Percentiles rank a stretch among this genome's conserved stretches.
Conservation (phyloP, 1,139 yeast genomes). For the Sugiyamaella xylanicola region DNA sequence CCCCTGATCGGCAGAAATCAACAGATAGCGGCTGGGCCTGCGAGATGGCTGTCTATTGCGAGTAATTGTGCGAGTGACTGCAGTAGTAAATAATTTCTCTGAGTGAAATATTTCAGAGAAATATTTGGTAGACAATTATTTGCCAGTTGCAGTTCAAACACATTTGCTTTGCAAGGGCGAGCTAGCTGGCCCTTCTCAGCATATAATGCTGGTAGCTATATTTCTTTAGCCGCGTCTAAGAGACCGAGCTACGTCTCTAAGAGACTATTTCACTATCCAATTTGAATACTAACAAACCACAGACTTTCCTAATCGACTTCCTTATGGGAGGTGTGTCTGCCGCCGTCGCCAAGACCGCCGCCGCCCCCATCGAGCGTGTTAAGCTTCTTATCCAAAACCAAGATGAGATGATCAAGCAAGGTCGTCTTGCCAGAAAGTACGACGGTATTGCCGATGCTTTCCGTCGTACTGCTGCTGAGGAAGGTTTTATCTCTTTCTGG, state of each 20-base stretch:
- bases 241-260: too few species aligned
- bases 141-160: too few species aligned
- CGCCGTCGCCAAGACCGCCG: conserved; percentile 82
- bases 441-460: conserved; percentile 71
- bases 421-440: conserved; percentile 67
- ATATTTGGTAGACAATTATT: too few species aligned
- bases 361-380: conserved; percentile 84
- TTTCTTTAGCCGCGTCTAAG: too few species aligned
- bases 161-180: too few species aligned
- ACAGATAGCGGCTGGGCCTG: too few species aligned
- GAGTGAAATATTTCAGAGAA: too few species aligned
- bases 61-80: too few species aligned
- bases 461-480: conserved; percentile 71
- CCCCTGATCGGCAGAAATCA: neutral
- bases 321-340: conserved; percentile 85
- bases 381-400: conserved; percentile 80
- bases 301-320: conserved; percentile 57
- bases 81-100: too few species aligned
- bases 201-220: too few species aligned
- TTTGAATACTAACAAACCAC: conserved; percentile 13
- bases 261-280: conserved; percentile 7
- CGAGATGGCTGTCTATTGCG: too few species aligned
- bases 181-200: too few species aligned
- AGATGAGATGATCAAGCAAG: conserved; percentile 83
- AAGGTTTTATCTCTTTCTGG: conserved; percentile 75